Conservation (phyloP, 805 yeast species). For the Saccharomycopsis oosterbeekiorum region DNA sequence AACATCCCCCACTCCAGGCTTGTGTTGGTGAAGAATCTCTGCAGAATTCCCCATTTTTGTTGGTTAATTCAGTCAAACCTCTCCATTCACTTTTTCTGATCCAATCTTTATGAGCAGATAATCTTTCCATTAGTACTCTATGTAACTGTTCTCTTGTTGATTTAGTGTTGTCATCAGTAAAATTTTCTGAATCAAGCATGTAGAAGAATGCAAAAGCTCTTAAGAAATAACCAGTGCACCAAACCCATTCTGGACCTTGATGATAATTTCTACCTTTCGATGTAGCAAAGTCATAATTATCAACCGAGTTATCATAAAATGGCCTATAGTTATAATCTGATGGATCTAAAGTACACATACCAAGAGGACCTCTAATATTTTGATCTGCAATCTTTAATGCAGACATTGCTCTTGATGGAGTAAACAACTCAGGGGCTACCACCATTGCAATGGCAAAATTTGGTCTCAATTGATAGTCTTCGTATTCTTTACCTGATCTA, state of each 20-base stretch:
- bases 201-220: conserved; percentile 63
- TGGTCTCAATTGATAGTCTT: conserved; percentile 88
- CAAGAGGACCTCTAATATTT: conserved; percentile 76
- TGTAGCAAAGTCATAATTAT: conserved; percentile 79
- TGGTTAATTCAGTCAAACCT: conserved; percentile 86
- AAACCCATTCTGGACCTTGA: conserved; percentile 98
- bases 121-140: conserved; percentile 49
- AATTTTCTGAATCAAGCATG: conserved; percentile 28
- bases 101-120: conserved; percentile 61
- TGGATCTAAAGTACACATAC: conserved; percentile 89
- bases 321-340: conserved; percentile 89
- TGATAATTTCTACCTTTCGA: conserved; percentile 94
- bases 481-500: conserved; percentile 74
- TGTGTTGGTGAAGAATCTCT: conserved; percentile 89
- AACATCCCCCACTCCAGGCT: conserved; percentile 90
- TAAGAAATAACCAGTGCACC: conserved; percentile 82
- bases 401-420: conserved; percentile 44
- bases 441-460: conserved; percentile 87
- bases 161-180: conserved; percentile 25
- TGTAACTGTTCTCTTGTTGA: conserved; percentile 36
- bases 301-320: conserved; percentile 71
- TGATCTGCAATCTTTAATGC: conserved; percentile 67
- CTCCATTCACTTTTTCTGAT: conserved; percentile 78
- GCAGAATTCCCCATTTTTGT: conserved; percentile 76
- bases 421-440: conserved; percentile 91